phyloP scores from a whole-genome alignment of 805 yeast genomes.

The Clavispora carvajalis region DNA sequence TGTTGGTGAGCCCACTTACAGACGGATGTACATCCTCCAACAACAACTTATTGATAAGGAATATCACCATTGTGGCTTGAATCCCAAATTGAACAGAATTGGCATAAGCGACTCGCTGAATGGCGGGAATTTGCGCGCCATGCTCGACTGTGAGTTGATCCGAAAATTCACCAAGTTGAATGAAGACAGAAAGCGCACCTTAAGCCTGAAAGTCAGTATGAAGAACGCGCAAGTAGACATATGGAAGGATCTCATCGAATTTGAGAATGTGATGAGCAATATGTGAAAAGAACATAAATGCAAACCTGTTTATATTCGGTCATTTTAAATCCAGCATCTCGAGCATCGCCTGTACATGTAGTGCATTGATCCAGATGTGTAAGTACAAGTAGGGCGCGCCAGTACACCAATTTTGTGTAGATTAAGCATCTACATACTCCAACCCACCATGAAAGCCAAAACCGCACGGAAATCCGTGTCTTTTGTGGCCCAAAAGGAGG shows the following conservation, averaged over 20 bases:
- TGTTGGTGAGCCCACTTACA: constrained; percentile 64
- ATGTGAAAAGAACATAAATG: constrained; percentile 10
- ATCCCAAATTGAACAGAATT: constrained; percentile 64
- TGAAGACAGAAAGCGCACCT: constrained; percentile 49
- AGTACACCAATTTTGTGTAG: no score
- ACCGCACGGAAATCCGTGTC: constrained; percentile 12
- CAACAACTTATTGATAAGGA: constrained; percentile 82
- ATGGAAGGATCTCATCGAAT: constrained; percentile 62
- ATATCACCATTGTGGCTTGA: constrained; percentile 68
- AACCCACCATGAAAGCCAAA: constrained; percentile 9
- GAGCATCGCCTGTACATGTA: no score
- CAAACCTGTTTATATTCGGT: no score
- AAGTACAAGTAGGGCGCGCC: no score
- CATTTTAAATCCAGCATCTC: no score
- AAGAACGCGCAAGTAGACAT: constrained; percentile 53
- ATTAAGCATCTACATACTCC: no score
- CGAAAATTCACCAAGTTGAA: constrained; percentile 49
- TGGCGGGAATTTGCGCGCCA: constrained; percentile 48
- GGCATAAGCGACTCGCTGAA: constrained; percentile 35
- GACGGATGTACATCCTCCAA: constrained; percentile 79
- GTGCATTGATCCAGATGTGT: no score
- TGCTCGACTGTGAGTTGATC: constrained; percentile 59
- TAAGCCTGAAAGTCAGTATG: constrained; percentile 52
- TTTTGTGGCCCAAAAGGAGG: constrained; percentile 3
- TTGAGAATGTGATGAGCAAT: constrained; percentile 38